These are phyloP conservation scores for Dipteronia dyeriana DNA, from an alignment of 345 rosid genomes.

Conservation along the genomic window DNA sequence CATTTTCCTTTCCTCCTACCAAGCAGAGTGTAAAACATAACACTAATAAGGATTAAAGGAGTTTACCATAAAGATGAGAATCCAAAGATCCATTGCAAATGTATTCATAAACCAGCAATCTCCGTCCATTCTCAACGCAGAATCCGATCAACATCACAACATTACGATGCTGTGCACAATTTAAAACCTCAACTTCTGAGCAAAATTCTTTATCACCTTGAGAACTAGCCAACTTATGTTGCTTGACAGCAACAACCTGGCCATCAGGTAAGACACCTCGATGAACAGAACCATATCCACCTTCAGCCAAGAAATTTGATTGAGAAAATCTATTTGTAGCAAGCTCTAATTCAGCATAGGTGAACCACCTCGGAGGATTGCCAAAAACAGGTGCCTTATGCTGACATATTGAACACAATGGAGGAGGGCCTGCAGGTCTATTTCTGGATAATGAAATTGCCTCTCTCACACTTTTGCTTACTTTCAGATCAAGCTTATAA, in stretches of 20 bases:
- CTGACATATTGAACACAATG: slow-evolving; percentile 91
- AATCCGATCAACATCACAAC: slow-evolving; percentile 90
- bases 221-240: slow-evolving; percentile 89
- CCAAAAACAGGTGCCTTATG: slow-evolving; percentile 94
- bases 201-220: slow-evolving; percentile 97
- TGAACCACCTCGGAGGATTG: slow-evolving; percentile 96
- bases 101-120: slow-evolving; percentile 88
- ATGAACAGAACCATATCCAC: slow-evolving; percentile 97
- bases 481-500: slow-evolving; percentile 52
- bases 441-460: slow-evolving; percentile 77
- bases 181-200: slow-evolving; percentile 96
- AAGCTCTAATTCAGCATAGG: slow-evolving; percentile 72
- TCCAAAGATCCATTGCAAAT: slow-evolving; percentile 95
- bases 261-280: slow-evolving; percentile 80
- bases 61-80: slow-evolving; percentile 88
- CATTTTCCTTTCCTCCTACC: not conserved
- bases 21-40: slow-evolving; percentile 19
- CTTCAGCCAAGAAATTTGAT: slow-evolving; percentile 95
- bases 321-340: slow-evolving; percentile 85
- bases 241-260: slow-evolving; percentile 93
- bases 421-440: slow-evolving; percentile 87
- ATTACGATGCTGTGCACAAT: slow-evolving; percentile 98
- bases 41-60: slow-evolving; percentile 18
- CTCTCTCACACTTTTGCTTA: slow-evolving; percentile 80
- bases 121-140: slow-evolving; percentile 86